These are phyloP conservation scores for Ziziphus jujuba DNA, from an alignment of 306 rosid species.

Conservation along the genomic window DNA sequence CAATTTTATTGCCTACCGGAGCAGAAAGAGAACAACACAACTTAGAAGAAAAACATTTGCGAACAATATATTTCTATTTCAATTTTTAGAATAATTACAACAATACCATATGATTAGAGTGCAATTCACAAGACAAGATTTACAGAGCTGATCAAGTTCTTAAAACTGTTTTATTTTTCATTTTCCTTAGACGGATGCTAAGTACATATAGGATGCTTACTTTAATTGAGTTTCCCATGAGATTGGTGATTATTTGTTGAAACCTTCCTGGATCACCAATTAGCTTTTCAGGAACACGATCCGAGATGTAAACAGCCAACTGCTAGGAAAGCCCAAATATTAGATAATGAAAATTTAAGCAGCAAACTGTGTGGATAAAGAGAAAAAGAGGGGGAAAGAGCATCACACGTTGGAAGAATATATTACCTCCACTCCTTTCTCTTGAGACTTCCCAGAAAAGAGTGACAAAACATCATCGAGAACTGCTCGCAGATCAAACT, in stretches of 20 bases:
- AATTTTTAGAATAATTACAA: neutral
- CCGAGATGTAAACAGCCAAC: constrained; percentile 84
- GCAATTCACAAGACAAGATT: constrained; percentile 8
- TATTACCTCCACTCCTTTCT: constrained; percentile 92
- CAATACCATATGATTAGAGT: constrained; percentile 12
- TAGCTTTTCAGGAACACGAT: constrained; percentile 72
- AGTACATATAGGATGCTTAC: constrained; percentile 35
- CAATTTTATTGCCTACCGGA: constrained; percentile 19
- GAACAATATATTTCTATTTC: constrained; percentile 2
- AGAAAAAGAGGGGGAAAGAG: neutral
- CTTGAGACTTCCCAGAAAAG: constrained; percentile 92
- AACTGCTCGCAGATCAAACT: constrained; percentile 69
- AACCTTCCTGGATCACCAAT: constrained; percentile 89
- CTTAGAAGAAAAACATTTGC: neutral
- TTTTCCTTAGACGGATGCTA: neutral
- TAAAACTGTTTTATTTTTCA: neutral
- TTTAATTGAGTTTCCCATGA: constrained; percentile 86
- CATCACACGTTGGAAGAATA: constrained; percentile 13
- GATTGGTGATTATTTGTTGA: constrained; percentile 85
- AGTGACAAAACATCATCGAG: constrained; percentile 89
- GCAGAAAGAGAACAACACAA: neutral
- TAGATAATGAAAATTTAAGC: constrained; percentile 25
- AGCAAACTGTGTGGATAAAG: neutral
- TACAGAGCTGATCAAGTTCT: neutral
- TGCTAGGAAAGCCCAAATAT: constrained; percentile 32